Percentiles rank a stretch among this genome's conserved stretches.
Evolutionary conservation across 2,329 filamentous ascomycete genomes (phyloP).

Genomic region (Fusarium humuli): DNA sequence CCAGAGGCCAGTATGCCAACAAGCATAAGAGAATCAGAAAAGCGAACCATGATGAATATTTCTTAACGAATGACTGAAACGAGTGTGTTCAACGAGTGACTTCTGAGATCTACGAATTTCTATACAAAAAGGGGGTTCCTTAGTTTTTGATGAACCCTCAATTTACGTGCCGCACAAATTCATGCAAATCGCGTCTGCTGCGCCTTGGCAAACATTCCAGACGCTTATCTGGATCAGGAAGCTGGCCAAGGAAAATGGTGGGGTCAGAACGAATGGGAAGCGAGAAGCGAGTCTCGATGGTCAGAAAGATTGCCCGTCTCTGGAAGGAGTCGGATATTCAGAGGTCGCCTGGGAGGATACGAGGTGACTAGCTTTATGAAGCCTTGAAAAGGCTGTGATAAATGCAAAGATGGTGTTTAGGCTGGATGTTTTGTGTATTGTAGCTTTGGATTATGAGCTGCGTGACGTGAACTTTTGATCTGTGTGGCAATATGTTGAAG

Average conservation of each 20-base stretch:
- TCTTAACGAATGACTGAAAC: fast-evolving
- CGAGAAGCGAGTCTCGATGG: not conserved
- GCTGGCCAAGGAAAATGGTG: not conserved
- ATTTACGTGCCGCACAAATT: not conserved
- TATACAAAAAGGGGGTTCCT: not conserved
- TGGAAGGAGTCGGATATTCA: not conserved
- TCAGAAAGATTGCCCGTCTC: not conserved
- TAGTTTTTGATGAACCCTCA: not conserved
- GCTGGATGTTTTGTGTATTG: fast-evolving
- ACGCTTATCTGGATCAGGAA: constrained; percentile 2
- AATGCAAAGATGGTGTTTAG: not conserved
- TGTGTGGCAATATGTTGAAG: no score
- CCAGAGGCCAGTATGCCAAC: not conserved
- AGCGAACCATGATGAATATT: not conserved
- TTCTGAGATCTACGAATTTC: fast-evolving
- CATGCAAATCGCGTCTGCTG: not conserved
- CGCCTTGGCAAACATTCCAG: not conserved
- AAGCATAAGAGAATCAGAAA: not conserved
- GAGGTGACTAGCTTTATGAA: not conserved
- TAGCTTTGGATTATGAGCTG: no score
- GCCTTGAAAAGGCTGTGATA: not conserved
- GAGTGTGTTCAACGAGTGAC: fast-evolving
- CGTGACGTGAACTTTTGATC: no score
- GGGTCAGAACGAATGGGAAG: not conserved
- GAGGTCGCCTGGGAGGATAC: not conserved